These are phyloP conservation scores for Ceratocystis destructans DNA, from an alignment of 2,329 filamentous ascomycete genomes.

Conservation along the genomic window DNA sequence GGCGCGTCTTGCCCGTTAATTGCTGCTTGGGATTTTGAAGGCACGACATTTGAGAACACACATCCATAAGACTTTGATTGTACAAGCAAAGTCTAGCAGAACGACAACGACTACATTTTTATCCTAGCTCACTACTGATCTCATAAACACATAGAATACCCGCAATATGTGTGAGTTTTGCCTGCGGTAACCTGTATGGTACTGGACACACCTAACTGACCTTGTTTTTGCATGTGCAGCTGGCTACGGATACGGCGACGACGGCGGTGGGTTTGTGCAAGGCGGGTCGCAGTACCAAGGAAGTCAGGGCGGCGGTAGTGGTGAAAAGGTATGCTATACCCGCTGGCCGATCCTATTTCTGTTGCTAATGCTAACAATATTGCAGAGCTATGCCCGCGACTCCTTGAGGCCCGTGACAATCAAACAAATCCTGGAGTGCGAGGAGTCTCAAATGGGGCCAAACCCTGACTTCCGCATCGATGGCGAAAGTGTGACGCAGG, in stretches of 20 bases:
- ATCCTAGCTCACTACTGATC: neutral
- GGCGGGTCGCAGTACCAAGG: conserved; percentile 43
- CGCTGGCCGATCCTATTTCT: neutral
- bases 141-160: neutral
- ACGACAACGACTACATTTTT: neutral
- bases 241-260: conserved; percentile 37
- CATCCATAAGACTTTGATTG: neutral
- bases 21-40: neutral
- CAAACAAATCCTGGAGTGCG: conserved; percentile 79
- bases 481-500: conserved; percentile 53
- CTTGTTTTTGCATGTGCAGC: neutral
- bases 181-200: neutral
- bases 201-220: neutral
- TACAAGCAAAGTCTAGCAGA: neutral
- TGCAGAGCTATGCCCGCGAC: conserved; percentile 57
- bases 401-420: conserved; percentile 87
- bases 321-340: conserved; percentile 31
- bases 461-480: conserved; percentile 64
- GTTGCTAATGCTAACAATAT: neutral
- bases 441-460: conserved; percentile 56
- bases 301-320: conserved; percentile 36
- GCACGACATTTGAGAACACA: neutral
- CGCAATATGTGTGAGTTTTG: conserved; percentile 4
- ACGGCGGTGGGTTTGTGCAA: conserved; percentile 48
- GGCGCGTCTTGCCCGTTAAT: neutral